phyloP scores from a whole-genome alignment of 805 yeast genomes.

The Clavispora carvajalis region DNA sequence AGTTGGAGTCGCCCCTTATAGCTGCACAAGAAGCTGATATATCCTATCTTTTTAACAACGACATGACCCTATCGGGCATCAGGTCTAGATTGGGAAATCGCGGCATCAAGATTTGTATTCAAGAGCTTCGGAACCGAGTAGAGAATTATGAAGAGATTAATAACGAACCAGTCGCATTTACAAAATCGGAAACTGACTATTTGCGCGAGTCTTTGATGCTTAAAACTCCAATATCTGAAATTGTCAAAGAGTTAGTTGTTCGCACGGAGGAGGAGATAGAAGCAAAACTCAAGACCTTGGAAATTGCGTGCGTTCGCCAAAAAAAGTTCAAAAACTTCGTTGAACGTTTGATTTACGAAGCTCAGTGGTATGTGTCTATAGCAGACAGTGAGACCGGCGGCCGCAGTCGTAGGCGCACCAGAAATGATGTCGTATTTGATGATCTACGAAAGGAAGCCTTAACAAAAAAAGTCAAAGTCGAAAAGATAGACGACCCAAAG shows the following conservation, averaged over 20 bases:
- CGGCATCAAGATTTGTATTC: not conserved
- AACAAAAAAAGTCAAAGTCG: slow-evolving; percentile 3
- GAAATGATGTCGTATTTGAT: slow-evolving; percentile 13
- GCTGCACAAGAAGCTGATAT: not conserved
- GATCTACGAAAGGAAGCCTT: slow-evolving; percentile 13
- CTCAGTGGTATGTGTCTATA: slow-evolving; percentile 32
- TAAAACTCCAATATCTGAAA: slow-evolving; percentile 10
- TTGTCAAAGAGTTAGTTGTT: slow-evolving; percentile 20
- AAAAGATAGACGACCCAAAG: slow-evolving; percentile 13
- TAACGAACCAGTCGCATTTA: slow-evolving; percentile 10
- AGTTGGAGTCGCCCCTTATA: slow-evolving; percentile 5
- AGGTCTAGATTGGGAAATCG: not conserved
- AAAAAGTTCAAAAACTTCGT: slow-evolving; percentile 22
- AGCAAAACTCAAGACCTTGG: slow-evolving; percentile 18
- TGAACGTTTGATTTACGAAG: slow-evolving; percentile 35
- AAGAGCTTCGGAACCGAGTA: not conserved
- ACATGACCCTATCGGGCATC: slow-evolving; percentile 15
- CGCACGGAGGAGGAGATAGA: slow-evolving; percentile 19
- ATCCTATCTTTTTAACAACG: slow-evolving; percentile 11
- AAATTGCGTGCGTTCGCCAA: slow-evolving; percentile 22
- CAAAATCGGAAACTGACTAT: slow-evolving; percentile 21
- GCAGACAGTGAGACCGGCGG: slow-evolving; percentile 12
- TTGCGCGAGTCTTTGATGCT: slow-evolving; percentile 15
- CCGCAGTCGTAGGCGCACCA: slow-evolving; percentile 11
- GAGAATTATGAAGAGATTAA: not conserved